phyloP scores from a whole-genome alignment of 495 filamentous ascomycete species.

The Neurospora sp. region DNA sequence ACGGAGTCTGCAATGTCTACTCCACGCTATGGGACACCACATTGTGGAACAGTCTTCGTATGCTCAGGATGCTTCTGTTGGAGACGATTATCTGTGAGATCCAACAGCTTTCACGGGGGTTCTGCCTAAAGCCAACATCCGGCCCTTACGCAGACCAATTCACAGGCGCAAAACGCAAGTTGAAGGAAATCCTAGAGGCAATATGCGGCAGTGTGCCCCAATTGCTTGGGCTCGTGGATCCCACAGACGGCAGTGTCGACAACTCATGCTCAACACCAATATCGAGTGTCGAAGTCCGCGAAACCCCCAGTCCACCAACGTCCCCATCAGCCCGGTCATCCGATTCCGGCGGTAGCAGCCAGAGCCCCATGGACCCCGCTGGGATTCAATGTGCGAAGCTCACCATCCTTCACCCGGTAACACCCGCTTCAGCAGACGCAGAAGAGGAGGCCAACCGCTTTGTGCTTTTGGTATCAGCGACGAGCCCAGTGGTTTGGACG shows the following conservation, averaged over 20 bases:
- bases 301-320: constrained; percentile 18
- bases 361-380: constrained; percentile 1
- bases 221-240: constrained; percentile 26
- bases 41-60: constrained; percentile 49
- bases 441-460: constrained; percentile 23
- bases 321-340: constrained; percentile 15
- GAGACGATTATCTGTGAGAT: constrained; percentile 38
- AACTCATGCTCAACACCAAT: constrained; percentile 12
- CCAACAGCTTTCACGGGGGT: constrained; percentile 9
- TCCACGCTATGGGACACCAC: constrained; percentile 38
- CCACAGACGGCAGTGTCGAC: constrained; percentile 15
- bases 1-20: constrained; percentile 46
- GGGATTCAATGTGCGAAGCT: constrained; percentile 8
- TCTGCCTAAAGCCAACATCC: constrained; percentile 3
- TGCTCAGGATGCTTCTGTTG: constrained; percentile 45
- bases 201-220: constrained; percentile 40
- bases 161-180: constrained; percentile 18
- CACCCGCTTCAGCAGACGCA: neutral
- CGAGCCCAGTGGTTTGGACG: constrained; percentile 28
- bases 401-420: constrained; percentile 20
- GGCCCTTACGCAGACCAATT: constrained; percentile 14
- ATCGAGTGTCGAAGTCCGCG: constrained; percentile 22
- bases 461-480: constrained; percentile 26
- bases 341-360: constrained; percentile 11
- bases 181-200: constrained; percentile 28